phyloP scores from a whole-genome alignment of 2,329 filamentous ascomycete species.

The Exophiala sp. region DNA sequence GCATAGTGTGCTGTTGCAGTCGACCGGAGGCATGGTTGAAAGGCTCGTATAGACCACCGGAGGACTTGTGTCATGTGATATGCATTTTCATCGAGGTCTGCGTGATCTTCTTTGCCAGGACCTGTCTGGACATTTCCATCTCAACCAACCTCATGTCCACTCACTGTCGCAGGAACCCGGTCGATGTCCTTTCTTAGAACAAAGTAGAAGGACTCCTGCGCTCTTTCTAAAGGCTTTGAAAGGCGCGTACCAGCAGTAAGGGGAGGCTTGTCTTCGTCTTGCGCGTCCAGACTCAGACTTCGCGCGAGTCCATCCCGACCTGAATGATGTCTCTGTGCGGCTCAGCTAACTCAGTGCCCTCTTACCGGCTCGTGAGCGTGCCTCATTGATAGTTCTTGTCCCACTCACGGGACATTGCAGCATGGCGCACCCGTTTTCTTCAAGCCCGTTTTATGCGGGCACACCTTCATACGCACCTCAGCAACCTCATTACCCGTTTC shows the following conservation, averaged over 20 bases:
- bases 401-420: conserved; percentile 19
- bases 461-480: conserved; percentile 30
- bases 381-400: conserved; percentile 7
- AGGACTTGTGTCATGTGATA: too few species aligned
- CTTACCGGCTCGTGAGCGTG: conserved; percentile 8
- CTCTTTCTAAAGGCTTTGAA: neutral
- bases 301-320: neutral
- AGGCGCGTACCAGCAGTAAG: conserved; percentile 11
- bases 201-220: neutral
- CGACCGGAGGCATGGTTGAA: too few species aligned
- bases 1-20: too few species aligned
- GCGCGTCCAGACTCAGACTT: neutral
- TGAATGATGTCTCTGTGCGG: conserved; percentile 16
- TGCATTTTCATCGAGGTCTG: too few species aligned
- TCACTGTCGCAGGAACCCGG: too few species aligned
- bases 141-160: too few species aligned
- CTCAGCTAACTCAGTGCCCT: conserved; percentile 7
- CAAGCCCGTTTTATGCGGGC: conserved; percentile 30
- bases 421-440: conserved; percentile 39
- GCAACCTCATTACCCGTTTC: conserved; percentile 30
- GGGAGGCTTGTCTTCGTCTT: neutral
- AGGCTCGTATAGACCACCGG: too few species aligned
- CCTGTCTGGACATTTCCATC: too few species aligned
- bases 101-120: too few species aligned
- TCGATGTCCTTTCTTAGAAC: neutral